Conservation (phyloP, 306 rosid species). For the Medicago ruthenica region DNA sequence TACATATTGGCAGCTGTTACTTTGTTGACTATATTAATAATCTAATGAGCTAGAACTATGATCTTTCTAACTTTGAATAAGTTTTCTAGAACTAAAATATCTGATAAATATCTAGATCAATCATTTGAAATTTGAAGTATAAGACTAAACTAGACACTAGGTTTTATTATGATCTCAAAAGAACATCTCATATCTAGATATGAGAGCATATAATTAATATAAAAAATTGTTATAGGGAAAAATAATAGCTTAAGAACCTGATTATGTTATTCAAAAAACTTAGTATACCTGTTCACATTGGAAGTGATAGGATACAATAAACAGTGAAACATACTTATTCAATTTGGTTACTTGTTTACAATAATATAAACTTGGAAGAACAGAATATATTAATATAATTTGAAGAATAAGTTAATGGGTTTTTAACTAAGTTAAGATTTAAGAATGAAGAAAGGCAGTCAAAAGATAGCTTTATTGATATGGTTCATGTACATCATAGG, state of each 20-base stretch:
- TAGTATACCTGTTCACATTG: not conserved
- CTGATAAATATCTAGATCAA: conserved; percentile 30
- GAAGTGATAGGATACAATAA: conserved; percentile 9
- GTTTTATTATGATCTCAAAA: conserved; percentile 1
- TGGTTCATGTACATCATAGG: conserved; percentile 52
- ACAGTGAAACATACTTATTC: not conserved
- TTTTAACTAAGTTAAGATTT: conserved; percentile 16
- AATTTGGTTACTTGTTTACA: conserved; percentile 6
- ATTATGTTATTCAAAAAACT: not conserved
- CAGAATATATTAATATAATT: conserved; percentile 21
- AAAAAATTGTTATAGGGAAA: not conserved
- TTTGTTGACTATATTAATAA: conserved; percentile 28
- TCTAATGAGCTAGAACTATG: not conserved
- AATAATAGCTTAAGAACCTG: conserved; percentile 3
- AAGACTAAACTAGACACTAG: conserved; percentile 6
- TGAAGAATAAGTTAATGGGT: conserved; percentile 39
- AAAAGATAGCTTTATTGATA: conserved; percentile 47
- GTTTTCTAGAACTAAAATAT: conserved; percentile 30
- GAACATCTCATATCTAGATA: conserved; percentile 37
- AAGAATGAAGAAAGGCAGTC: conserved; percentile 45
- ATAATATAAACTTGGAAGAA: conserved; percentile 15
- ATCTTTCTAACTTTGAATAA: not conserved
- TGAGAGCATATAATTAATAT: not conserved
- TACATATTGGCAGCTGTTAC: conserved; percentile 1
- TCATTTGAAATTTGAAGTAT: conserved; percentile 6